These are phyloP conservation scores for Saccharomycopsis fibuligera DNA, from an alignment of 805 yeast genomes.

Conservation along the genomic window DNA sequence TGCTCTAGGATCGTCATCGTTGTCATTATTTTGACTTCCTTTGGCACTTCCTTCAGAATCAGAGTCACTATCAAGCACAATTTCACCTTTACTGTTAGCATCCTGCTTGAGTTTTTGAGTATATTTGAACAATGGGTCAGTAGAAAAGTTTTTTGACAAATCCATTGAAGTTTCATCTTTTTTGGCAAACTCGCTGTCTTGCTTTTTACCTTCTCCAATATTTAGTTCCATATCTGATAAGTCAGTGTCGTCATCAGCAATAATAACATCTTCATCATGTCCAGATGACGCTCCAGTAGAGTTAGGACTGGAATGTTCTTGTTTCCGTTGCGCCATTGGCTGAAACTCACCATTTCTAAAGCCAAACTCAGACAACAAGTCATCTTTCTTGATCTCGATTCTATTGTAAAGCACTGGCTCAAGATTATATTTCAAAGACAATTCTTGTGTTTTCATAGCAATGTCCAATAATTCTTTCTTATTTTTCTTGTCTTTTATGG, in stretches of 20 bases:
- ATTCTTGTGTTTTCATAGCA: constrained; percentile 18
- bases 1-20: not conserved
- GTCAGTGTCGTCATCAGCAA: constrained; percentile 13
- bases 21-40: not conserved
- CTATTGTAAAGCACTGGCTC: constrained; percentile 15
- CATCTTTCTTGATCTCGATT: constrained; percentile 15
- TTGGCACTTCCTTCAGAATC: constrained; percentile 5
- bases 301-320: not conserved
- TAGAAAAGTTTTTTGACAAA: not conserved
- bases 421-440: constrained; percentile 11
- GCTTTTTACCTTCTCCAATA: not conserved
- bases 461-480: constrained; percentile 19
- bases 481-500: not conserved
- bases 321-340: not conserved
- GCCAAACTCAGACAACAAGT: constrained; percentile 16
- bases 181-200: not conserved
- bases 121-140: constrained; percentile 9
- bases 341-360: constrained; percentile 14
- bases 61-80: constrained; percentile 14
- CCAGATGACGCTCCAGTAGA: not conserved
- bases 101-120: constrained; percentile 10
- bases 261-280: constrained; percentile 3
- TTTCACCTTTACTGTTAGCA: constrained; percentile 6
- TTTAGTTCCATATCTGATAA: constrained; percentile 9
- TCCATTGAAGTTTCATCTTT: not conserved